A percentile compares a stretch with the other conserved stretches of the same genome.
phyloP scores from a whole-genome alignment of 2,329 filamentous ascomycete species.

The Trichoderma brevicompactum region DNA sequence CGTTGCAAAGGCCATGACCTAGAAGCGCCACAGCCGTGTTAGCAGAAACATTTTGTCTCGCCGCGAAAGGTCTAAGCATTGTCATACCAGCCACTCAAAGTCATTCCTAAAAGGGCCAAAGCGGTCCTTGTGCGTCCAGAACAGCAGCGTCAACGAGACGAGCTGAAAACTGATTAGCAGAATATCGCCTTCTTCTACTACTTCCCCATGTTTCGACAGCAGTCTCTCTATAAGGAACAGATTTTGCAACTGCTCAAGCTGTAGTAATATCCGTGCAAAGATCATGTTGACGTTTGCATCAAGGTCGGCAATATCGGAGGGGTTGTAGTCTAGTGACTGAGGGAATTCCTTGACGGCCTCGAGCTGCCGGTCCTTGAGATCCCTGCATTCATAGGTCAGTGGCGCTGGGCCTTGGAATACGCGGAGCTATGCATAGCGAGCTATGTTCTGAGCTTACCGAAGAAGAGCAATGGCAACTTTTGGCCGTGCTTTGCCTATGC shows the following conservation, averaged over 20 bases:
- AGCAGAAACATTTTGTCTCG: background rate
- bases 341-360: constrained; percentile 35
- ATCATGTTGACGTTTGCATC: constrained; percentile 40
- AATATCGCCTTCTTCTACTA: constrained; percentile 45
- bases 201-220: constrained; percentile 50
- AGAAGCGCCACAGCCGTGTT: background rate
- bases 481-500: constrained; percentile 45
- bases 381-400: background rate
- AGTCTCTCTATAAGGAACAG: constrained; percentile 63
- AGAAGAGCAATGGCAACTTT: constrained; percentile 13
- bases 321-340: constrained; percentile 45
- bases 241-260: constrained; percentile 59
- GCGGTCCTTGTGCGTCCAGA: constrained; percentile 56
- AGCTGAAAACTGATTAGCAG: constrained; percentile 53
- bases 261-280: constrained; percentile 52
- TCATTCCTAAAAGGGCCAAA: constrained; percentile 48
- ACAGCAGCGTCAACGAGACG: constrained; percentile 50
- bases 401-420: background rate
- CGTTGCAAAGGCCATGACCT: constrained; percentile 56
- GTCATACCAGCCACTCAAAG: constrained; percentile 52
- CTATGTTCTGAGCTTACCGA: background rate
- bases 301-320: constrained; percentile 44
- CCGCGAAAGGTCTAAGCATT: constrained; percentile 35
- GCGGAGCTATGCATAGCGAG: too few relatives aligned
- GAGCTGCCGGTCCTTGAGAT: constrained; percentile 19